Base-by-base conservation (phyloP, 805 yeast genomes). In the Candida odintsovae region DNA sequence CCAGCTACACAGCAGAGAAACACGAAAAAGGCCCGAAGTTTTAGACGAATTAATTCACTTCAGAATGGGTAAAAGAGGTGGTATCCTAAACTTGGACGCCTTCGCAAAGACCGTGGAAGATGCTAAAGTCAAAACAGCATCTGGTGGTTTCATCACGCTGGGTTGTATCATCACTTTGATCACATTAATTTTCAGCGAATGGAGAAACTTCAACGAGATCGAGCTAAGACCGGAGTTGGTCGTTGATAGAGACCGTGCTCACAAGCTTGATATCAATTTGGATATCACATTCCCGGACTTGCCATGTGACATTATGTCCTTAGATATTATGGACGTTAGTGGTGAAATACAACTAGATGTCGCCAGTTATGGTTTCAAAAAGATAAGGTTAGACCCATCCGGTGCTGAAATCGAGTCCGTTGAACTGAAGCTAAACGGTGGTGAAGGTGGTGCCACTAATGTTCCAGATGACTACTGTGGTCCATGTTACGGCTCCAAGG, bases 41-140 rank as follows among this genome's bases (percentile, higher is more conserved):
- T 33, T 11, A 36, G 16, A 15, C 39, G n/a, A 5, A 21, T 8
- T 19, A 18, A 43, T 3, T 12, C 22, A 22, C 35, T 13, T 12
- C 7, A 50, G 31, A 18, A 59, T 59, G 63, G 52, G 51, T 25
- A 58, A 58, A 42, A 51, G 52, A 16, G 49, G 52, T 4, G 58
- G 62, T 1, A 57, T 71, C 31, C 49, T 86, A 42, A 78, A 83
- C 38, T 69, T 86, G 49, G 98, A 90, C 66, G 95, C 92, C n/a
- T 90, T 92, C 62, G 78, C 95, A 25, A 92, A 90, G 67, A 87
- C 97, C 6, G 90, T 88, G 31, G 98, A 92, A 60, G 99, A 94
- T 64, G 95, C 95, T 9, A 77, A 87, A 43, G 79, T 94, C 50
- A 81, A 86, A 51, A 94, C 99, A 4, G 76, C 92, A 6, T 75